phyloP scores from a whole-genome alignment of 257 asterid species.

The Salvia rosmarinus region DNA sequence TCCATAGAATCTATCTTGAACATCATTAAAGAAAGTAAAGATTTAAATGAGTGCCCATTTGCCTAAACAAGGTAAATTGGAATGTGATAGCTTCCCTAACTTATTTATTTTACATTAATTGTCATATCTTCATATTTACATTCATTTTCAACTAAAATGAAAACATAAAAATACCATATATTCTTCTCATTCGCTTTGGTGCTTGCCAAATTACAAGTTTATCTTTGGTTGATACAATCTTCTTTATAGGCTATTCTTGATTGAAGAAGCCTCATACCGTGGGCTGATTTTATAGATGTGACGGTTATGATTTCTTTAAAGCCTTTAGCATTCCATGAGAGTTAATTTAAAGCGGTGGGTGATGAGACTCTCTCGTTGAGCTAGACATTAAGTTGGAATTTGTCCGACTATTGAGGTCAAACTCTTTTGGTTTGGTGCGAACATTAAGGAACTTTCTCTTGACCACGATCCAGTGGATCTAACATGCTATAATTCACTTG shows the following conservation, averaged over 20 bases:
- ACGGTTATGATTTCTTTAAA: not conserved
- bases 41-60: not conserved
- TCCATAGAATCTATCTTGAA: not conserved
- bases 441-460: not conserved
- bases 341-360: not conserved
- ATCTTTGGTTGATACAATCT: not conserved
- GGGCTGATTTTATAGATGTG: not conserved
- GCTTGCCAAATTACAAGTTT: not conserved
- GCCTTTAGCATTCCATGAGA: not conserved
- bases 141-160: not conserved
- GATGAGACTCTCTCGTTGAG: not conserved
- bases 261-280: not conserved
- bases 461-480: not conserved
- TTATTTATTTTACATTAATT: not conserved
- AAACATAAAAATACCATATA: not conserved
- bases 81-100: conserved; percentile 8
- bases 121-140: not conserved
- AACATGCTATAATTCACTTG: not conserved
- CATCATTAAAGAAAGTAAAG: not conserved
- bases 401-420: not conserved
- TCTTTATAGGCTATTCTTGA: not conserved
- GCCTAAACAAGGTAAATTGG: not conserved
- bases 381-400: not conserved
- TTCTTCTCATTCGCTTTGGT: not conserved
- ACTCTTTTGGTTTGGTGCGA: not conserved